Percentiles rank a stretch among this genome's conserved stretches.
These are phyloP conservation scores for Melanopsichium pennsylvanicum DNA, from an alignment of 1,284 basidiomycete species.

Conservation along the genomic window DNA sequence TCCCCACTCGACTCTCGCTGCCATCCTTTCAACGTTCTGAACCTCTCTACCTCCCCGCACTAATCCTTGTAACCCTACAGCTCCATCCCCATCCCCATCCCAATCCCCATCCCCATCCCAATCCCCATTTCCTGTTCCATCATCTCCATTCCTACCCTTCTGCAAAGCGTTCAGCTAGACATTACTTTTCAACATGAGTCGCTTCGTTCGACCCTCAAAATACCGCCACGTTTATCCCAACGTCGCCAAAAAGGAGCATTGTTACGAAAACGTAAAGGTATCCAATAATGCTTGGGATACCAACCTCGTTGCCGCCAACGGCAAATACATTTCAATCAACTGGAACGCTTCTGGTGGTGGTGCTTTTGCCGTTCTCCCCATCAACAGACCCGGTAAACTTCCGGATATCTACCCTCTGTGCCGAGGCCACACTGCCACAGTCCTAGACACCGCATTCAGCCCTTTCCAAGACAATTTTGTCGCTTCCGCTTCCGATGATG, in stretches of 20 bases:
- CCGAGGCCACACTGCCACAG: constrained; percentile 79
- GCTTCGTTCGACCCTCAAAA: constrained; percentile 73
- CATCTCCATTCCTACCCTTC: neutral
- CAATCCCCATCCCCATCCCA: too few species aligned
- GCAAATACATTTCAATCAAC: constrained; percentile 82
- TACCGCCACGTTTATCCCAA: constrained; percentile 84
- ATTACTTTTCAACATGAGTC: constrained; percentile 63
- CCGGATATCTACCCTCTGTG: constrained; percentile 92
- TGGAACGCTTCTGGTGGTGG: constrained; percentile 94
- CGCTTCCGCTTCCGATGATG: constrained; percentile 90
- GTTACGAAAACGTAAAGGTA: constrained; percentile 84
- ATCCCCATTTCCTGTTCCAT: neutral
- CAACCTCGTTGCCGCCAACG: constrained; percentile 82
- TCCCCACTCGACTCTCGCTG: too few species aligned
- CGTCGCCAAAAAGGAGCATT: constrained; percentile 65
- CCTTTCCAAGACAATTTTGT: constrained; percentile 91
- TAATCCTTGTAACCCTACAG: too few species aligned
- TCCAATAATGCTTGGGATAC: constrained; percentile 82
- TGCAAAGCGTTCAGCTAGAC: too few species aligned
- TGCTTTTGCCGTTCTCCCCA: constrained; percentile 89
- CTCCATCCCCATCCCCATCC: too few species aligned
- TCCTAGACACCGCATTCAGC: constrained; percentile 97
- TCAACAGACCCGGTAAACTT: constrained; percentile 72
- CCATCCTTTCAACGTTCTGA: too few species aligned
- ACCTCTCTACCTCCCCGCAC: too few species aligned